A percentile compares a stretch with the other conserved stretches of the same genome.
These are phyloP conservation scores for Fraxinus albicans DNA, from an alignment of 305 asterid genomes.

Conservation along the genomic window DNA sequence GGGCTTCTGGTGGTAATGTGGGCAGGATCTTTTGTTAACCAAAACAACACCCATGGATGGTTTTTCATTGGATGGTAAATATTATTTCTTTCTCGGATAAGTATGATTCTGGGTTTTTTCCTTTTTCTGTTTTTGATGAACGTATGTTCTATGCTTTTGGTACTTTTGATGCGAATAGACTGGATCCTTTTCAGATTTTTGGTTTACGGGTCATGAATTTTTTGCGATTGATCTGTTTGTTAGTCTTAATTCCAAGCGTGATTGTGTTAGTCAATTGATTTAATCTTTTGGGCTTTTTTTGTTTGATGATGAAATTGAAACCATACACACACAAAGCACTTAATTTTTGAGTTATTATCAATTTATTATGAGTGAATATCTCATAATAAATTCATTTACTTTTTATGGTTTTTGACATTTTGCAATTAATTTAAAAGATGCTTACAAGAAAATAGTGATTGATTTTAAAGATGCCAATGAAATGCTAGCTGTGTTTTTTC, in stretches of 20 bases:
- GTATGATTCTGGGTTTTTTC: background rate
- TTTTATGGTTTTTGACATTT: slow-evolving; percentile 25
- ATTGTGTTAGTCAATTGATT: slow-evolving; percentile 8
- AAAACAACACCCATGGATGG: slow-evolving; percentile 36
- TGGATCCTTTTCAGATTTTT: slow-evolving; percentile 7
- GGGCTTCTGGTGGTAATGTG: slow-evolving; percentile 26
- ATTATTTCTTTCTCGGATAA: slow-evolving; percentile 15
- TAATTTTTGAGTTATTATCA: slow-evolving; percentile 12
- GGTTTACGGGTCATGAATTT: slow-evolving; percentile 23
- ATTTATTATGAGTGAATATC: slow-evolving; percentile 9
- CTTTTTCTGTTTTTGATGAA: background rate
- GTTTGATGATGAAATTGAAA: slow-evolving; percentile 22
- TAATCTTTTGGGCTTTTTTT: background rate
- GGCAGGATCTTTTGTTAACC: slow-evolving; percentile 21
- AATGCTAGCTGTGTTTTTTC: slow-evolving; percentile 32
- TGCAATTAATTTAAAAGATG: slow-evolving; percentile 24
- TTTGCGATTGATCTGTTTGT: slow-evolving; percentile 43
- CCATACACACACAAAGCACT: slow-evolving; percentile 7
- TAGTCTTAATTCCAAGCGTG: slow-evolving; percentile 27
- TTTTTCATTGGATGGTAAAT: slow-evolving; percentile 44
- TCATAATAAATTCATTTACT: slow-evolving; percentile 36
- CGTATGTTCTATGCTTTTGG: slow-evolving; percentile 24
- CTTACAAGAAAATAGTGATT: slow-evolving; percentile 23
- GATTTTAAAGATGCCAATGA: slow-evolving; percentile 34
- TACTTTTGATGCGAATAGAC: slow-evolving; percentile 29